Evolutionary conservation across 163 green algal genomes (phyloP).

Genomic region (Prototheca wickerhamii): DNA sequence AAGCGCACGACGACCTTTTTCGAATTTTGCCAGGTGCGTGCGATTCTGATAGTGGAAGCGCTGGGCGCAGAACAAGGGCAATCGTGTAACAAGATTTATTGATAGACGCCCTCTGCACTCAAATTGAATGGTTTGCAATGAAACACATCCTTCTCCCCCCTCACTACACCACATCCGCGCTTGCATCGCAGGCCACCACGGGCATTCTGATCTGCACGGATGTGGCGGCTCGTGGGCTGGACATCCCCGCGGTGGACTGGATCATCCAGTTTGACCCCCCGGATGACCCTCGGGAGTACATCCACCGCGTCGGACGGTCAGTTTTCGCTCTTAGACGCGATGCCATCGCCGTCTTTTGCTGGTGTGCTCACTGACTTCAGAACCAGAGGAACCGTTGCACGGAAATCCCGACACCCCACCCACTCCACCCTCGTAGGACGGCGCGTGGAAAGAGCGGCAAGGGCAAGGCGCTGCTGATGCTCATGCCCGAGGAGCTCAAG

Average conservation of each 20-base stretch:
- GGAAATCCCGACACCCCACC: neutral
- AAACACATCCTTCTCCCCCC: no score
- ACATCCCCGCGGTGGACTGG: slow-evolving; percentile 94
- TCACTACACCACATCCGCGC: no score
- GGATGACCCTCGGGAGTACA: slow-evolving; percentile 97
- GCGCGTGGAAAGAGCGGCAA: slow-evolving; percentile 75
- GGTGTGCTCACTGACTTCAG: neutral
- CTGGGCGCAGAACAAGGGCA: no score
- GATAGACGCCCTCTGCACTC: no score
- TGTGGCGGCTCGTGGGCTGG: slow-evolving; percentile 82
- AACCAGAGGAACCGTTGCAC: neutral
- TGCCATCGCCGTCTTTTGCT: neutral
- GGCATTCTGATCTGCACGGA: slow-evolving; percentile 95
- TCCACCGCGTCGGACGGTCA: slow-evolving; percentile 66
- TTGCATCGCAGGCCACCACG: slow-evolving; percentile 47
- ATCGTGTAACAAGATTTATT: no score
- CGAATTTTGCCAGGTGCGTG: slow-evolving; percentile 80
- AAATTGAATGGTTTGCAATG: no score
- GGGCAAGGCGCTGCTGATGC: slow-evolving; percentile 87
- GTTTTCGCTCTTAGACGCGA: neutral
- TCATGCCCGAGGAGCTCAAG: slow-evolving; percentile 91
- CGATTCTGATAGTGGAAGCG: no score
- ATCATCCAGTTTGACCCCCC: slow-evolving; percentile 98
- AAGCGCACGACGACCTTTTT: slow-evolving; percentile 93
- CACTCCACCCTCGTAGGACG: slow-evolving; percentile 42